Percentiles rank a stretch among this genome's conserved stretches.
phyloP scores from a whole-genome alignment of 176 grass and related monocot species.

The Hordeum vulgare region DNA sequence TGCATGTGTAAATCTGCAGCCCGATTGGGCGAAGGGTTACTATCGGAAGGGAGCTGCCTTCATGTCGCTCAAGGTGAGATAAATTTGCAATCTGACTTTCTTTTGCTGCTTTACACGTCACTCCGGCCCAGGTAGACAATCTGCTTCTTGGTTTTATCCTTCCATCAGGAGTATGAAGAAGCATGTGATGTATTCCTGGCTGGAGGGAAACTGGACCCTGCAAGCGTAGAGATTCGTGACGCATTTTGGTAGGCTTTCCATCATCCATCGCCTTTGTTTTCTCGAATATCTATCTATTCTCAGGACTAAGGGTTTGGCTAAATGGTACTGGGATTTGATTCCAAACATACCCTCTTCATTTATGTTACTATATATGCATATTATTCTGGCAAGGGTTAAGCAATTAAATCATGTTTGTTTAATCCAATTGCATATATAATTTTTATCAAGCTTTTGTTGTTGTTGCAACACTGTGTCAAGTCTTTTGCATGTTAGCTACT shows the following conservation, averaged over 20 bases:
- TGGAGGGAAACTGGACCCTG: conserved; percentile 32
- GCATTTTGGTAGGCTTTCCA: conserved; percentile 15
- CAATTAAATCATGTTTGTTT: neutral
- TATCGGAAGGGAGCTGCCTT: conserved; percentile 39
- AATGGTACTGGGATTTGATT: neutral
- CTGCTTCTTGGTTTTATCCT: neutral
- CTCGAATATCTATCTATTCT: neutral
- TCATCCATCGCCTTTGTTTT: neutral
- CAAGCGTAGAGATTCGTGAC: neutral
- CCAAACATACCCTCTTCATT: neutral
- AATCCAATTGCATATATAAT: neutral
- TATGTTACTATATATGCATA: too few species aligned
- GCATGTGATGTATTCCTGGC: conserved; percentile 28
- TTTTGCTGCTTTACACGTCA: neutral
- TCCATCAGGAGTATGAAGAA: conserved; percentile 9
- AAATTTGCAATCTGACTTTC: neutral
- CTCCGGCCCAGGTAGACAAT: neutral
- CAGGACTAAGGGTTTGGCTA: neutral
- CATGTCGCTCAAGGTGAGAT: conserved; percentile 36
- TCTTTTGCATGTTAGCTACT: neutral
- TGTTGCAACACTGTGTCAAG: neutral
- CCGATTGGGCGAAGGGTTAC: conserved; percentile 33
- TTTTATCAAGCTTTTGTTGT: neutral
- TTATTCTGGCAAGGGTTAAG: neutral
- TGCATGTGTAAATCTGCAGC: conserved; percentile 11